phyloP scores from a whole-genome alignment of 192 early-diverging fungal species.

The Backusella macrospora region DNA sequence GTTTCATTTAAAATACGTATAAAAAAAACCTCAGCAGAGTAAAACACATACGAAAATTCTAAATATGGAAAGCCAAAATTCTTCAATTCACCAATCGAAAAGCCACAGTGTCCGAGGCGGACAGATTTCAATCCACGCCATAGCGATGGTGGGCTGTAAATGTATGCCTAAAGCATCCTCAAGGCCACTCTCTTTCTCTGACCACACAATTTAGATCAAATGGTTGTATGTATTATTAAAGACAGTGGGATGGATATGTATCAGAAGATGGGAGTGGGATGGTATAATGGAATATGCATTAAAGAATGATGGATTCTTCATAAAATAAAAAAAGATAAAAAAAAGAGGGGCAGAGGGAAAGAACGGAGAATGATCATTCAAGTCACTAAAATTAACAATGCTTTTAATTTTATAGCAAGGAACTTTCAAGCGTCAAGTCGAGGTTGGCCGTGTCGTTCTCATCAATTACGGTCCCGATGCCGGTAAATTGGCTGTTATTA shows the following conservation, averaged over 20 bases:
- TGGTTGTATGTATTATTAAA: conserved; percentile 28
- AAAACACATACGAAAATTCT: background rate
- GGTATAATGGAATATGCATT: background rate
- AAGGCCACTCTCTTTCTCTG: conserved; percentile 16
- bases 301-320: conserved; percentile 23
- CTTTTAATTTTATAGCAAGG: conserved; percentile 32
- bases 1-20: too few relatives aligned
- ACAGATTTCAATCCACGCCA: background rate
- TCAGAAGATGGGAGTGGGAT: background rate
- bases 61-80: background rate
- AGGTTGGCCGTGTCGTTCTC: conserved; percentile 98
- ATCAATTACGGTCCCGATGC: conserved; percentile 92
- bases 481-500: conserved; percentile 98
- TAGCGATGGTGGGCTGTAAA: background rate
- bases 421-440: conserved; percentile 91
- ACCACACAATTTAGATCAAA: conserved; percentile 22
- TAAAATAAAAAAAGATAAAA: background rate
- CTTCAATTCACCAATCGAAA: background rate
- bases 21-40: background rate
- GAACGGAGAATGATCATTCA: background rate
- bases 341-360: background rate
- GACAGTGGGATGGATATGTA: conserved; percentile 16
- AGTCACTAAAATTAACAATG: conserved; percentile 5
- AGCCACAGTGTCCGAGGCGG: conserved; percentile 12
- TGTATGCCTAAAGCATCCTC: conserved; percentile 3